Percentiles rank a stretch among this genome's conserved stretches.
phyloP scores from a whole-genome alignment of 1,139 yeast genomes.

The Pichia sp. region DNA sequence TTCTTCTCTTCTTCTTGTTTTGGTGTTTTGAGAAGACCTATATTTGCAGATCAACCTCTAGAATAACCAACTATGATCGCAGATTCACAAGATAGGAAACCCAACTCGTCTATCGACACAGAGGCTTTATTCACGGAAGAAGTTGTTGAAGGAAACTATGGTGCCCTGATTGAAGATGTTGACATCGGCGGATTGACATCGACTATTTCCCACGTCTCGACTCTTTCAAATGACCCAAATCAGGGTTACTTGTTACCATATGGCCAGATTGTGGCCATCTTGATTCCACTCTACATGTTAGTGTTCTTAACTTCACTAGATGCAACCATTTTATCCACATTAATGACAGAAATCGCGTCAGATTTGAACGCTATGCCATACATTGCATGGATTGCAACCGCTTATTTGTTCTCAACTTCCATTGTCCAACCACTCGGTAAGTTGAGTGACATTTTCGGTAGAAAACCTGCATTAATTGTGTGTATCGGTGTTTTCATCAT shows the following conservation, averaged over 20 bases:
- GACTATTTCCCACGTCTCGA: not conserved
- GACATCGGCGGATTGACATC: not conserved
- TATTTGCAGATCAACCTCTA: too few relatives aligned
- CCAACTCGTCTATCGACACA: not conserved
- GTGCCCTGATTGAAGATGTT: constrained; percentile 5
- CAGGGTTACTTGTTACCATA: constrained; percentile 31
- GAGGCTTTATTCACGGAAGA: constrained; percentile 48
- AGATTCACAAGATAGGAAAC: too few relatives aligned
- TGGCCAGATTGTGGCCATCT: constrained; percentile 26
- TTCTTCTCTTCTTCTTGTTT: too few relatives aligned
- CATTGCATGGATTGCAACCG: constrained; percentile 60
- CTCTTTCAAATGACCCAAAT: not conserved
- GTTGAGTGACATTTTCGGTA: constrained; percentile 81
- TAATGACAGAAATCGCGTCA: constrained; percentile 60
- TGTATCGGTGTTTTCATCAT: constrained; percentile 49
- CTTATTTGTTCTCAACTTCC: constrained; percentile 58
- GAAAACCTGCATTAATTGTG: constrained; percentile 52
- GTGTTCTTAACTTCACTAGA: constrained; percentile 58
- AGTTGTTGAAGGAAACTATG: constrained; percentile 32
- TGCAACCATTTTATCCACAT: constrained; percentile 63
- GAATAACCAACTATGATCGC: too few relatives aligned
- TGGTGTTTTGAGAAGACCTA: too few relatives aligned
- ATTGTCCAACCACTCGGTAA: constrained; percentile 83
- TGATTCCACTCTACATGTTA: constrained; percentile 30
- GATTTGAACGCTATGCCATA: constrained; percentile 54